Evolutionary conservation across 768 basidiomycete species (phyloP).

Genomic region (Artomyces pyxidatus): DNA sequence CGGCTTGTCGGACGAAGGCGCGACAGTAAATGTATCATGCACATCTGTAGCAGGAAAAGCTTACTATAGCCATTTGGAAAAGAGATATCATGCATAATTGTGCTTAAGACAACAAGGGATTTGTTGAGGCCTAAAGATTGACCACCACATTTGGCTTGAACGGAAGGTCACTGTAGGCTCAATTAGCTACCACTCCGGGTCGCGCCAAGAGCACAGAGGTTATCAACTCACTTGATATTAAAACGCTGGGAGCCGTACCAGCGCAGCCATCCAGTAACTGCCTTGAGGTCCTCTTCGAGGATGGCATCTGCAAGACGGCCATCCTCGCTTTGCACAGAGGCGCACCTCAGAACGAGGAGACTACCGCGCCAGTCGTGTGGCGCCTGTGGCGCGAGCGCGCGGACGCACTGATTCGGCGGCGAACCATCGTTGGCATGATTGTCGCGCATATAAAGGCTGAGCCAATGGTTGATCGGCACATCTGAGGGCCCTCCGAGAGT

Average conservation of each 20-base stretch:
- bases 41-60: too few relatives aligned
- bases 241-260: neutral
- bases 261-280: neutral
- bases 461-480: neutral
- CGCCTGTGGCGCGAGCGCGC: neutral
- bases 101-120: too few relatives aligned
- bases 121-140: neutral
- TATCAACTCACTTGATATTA: neutral
- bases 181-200: neutral
- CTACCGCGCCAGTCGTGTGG: conserved; percentile 3
- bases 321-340: neutral
- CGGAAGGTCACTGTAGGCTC: neutral
- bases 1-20: too few relatives aligned
- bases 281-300: neutral
- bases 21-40: too few relatives aligned
- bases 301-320: neutral
- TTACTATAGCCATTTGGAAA: too few relatives aligned
- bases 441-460: conserved; percentile 10
- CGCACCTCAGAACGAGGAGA: conserved; percentile 2
- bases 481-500: neutral
- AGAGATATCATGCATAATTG: too few relatives aligned
- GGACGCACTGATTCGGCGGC: conserved; percentile 6
- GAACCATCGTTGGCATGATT: conserved; percentile 14
- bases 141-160: neutral
- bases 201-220: neutral